Percentiles rank a stretch among this genome's conserved stretches.
phyloP scores from a whole-genome alignment of 1,284 basidiomycete genomes.

The Phlebopus sp. region DNA sequence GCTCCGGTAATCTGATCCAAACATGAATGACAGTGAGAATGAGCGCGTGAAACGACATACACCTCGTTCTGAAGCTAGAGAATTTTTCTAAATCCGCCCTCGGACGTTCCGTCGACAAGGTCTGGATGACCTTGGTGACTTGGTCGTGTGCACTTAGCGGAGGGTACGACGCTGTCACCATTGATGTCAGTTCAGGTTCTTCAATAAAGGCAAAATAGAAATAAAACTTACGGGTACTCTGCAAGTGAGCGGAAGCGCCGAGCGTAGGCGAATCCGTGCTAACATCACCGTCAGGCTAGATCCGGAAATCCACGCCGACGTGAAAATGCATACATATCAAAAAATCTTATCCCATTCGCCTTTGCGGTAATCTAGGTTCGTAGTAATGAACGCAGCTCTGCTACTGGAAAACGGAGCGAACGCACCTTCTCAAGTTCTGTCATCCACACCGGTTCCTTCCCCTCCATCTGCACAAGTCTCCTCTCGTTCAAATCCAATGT shows the following conservation, averaged over 20 bases:
- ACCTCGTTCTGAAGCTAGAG: constrained; percentile 68
- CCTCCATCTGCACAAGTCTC: constrained; percentile 75
- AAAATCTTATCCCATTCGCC: constrained; percentile 73
- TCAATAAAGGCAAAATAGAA: neutral
- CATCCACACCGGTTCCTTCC: constrained; percentile 68
- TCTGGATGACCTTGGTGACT: constrained; percentile 61
- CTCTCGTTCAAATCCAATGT: constrained; percentile 66
- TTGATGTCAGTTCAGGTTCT: constrained; percentile 5
- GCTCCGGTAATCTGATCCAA: constrained; percentile 67
- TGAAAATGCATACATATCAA: constrained; percentile 70
- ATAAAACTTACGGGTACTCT: constrained; percentile 38
- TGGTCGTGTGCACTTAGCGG: constrained; percentile 56
- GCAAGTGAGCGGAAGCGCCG: constrained; percentile 43
- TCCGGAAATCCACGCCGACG: constrained; percentile 1
- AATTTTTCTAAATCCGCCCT: constrained; percentile 71
- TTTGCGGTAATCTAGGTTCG: constrained; percentile 63
- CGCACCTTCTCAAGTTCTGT: constrained; percentile 80
- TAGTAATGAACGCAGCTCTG: neutral
- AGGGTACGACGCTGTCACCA: constrained; percentile 48
- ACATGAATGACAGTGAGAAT: constrained; percentile 32
- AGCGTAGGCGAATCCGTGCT: constrained; percentile 76
- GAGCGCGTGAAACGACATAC: constrained; percentile 41
- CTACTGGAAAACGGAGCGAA: neutral
- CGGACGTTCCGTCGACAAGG: constrained; percentile 64
- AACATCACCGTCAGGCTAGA: constrained; percentile 16